Evolutionary conservation across 2,329 filamentous ascomycete genomes (phyloP).

Genomic region (Epichloe bromicola): DNA sequence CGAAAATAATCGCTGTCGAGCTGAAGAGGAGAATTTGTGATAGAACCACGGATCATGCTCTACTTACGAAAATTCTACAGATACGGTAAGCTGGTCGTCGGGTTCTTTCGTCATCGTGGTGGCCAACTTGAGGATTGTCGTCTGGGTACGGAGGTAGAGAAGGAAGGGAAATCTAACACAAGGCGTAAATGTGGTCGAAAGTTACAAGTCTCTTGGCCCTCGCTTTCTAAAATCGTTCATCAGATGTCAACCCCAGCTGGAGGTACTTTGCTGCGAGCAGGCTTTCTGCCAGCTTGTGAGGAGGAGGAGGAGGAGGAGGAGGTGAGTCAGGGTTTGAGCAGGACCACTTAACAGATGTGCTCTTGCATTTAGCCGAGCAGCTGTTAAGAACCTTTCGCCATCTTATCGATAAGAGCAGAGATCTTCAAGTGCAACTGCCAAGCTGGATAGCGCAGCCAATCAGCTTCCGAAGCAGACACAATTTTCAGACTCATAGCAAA

Average conservation of each 20-base stretch:
- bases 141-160: neutral
- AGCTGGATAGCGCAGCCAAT: slow-evolving; percentile 19
- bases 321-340: neutral
- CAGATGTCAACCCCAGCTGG: neutral
- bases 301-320: neutral
- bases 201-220: neutral
- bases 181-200: neutral
- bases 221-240: neutral
- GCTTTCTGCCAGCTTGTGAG: neutral
- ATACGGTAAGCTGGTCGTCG: slow-evolving; percentile 37
- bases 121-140: neutral
- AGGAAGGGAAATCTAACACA: neutral
- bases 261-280: neutral
- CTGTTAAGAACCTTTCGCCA: neutral
- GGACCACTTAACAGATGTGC: neutral
- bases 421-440: neutral
- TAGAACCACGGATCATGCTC: neutral
- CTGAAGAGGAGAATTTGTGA: neutral
- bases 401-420: slow-evolving; percentile 2
- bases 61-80: slow-evolving; percentile 56
- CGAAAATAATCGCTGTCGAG: neutral
- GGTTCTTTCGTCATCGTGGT: neutral
- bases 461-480: slow-evolving; percentile 18
- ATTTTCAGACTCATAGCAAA: slow-evolving; percentile 21
- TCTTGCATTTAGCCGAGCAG: neutral